A percentile compares a stretch with the other conserved stretches of the same genome.
Evolutionary conservation across 2,329 filamentous ascomycete genomes (phyloP).

Genomic region (Diaporthe caulivora): DNA sequence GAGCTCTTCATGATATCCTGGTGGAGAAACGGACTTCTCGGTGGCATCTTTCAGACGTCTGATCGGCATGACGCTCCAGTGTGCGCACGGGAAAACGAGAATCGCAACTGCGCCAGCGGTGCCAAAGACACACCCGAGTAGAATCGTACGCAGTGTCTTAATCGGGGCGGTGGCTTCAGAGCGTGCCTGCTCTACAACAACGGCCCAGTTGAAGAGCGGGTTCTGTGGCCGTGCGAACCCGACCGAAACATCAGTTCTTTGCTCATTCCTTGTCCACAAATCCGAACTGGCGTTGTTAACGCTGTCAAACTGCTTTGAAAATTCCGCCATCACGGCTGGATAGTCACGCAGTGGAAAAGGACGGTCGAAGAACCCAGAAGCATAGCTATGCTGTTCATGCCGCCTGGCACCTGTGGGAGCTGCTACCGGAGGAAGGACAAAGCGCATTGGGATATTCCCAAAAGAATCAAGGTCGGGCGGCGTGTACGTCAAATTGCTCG

Average conservation of each 20-base stretch:
- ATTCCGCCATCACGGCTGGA: slow-evolving; percentile 71
- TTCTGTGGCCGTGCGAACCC: slow-evolving; percentile 81
- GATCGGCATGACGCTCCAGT: slow-evolving; percentile 85
- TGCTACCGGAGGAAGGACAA: slow-evolving; percentile 69
- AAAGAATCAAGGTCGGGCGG: slow-evolving; percentile 54
- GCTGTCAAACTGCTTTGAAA: slow-evolving; percentile 61
- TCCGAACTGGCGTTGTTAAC: slow-evolving; percentile 77
- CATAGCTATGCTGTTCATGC: slow-evolving; percentile 59
- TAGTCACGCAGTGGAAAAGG: slow-evolving; percentile 73
- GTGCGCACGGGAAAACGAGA: slow-evolving; percentile 82
- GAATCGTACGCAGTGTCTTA: slow-evolving; percentile 78
- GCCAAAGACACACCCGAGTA: slow-evolving; percentile 87
- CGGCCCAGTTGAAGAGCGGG: slow-evolving; percentile 81
- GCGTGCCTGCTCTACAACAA: slow-evolving; percentile 82
- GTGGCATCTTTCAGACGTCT: slow-evolving; percentile 81
- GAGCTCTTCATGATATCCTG: slow-evolving; percentile 66
- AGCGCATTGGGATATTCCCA: slow-evolving; percentile 63
- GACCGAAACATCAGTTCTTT: slow-evolving; percentile 77
- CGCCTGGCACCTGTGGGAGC: slow-evolving; percentile 57
- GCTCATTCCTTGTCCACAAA: slow-evolving; percentile 80
- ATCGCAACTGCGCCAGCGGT: slow-evolving; percentile 80
- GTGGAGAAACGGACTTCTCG: slow-evolving; percentile 77
- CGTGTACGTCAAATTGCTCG: slow-evolving; percentile 60
- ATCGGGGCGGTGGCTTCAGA: slow-evolving; percentile 84
- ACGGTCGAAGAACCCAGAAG: slow-evolving; percentile 55